These are phyloP conservation scores for Talaromyces atroroseus DNA, from an alignment of 2,329 filamentous ascomycete species.

Conservation along the genomic window DNA sequence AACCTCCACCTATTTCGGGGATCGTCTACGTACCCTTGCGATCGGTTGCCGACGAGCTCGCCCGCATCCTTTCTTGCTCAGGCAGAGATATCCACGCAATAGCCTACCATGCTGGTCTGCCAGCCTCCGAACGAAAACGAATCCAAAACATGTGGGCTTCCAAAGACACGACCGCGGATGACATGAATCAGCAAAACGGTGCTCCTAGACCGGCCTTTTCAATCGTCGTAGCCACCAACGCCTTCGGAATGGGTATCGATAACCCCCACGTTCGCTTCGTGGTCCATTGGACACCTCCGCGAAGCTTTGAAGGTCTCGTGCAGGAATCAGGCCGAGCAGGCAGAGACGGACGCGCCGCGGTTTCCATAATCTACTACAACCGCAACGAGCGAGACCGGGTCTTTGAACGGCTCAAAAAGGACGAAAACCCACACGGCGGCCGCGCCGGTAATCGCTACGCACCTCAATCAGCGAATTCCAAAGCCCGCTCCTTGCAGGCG, in stretches of 20 bases:
- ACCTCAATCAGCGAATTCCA: slow-evolving; percentile 34
- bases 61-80: slow-evolving; percentile 27
- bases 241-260: slow-evolving; percentile 97
- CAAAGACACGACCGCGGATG: slow-evolving; percentile 9
- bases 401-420: slow-evolving; percentile 46
- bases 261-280: slow-evolving; percentile 94
- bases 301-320: slow-evolving; percentile 93
- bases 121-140: slow-evolving; percentile 62
- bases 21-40: slow-evolving; percentile 45
- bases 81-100: slow-evolving; percentile 36
- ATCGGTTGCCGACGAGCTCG: slow-evolving; percentile 36
- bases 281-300: slow-evolving; percentile 87
- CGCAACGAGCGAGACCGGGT: slow-evolving; percentile 78
- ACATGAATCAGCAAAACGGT: slow-evolving; percentile 14
- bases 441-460: slow-evolving; percentile 44
- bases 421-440: slow-evolving; percentile 26
- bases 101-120: slow-evolving; percentile 57
- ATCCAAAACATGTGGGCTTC: slow-evolving; percentile 43
- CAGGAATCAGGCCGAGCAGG: slow-evolving; percentile 92
- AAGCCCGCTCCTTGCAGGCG: slow-evolving; percentile 32
- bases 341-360: slow-evolving; percentile 77
- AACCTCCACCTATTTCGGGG: slow-evolving; percentile 36
- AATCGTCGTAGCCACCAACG: slow-evolving; percentile 89
- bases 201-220: slow-evolving; percentile 62
- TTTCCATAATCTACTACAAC: slow-evolving; percentile 87